phyloP scores from a whole-genome alignment of 805 yeast genomes.

The Barnettozyma sp. region DNA sequence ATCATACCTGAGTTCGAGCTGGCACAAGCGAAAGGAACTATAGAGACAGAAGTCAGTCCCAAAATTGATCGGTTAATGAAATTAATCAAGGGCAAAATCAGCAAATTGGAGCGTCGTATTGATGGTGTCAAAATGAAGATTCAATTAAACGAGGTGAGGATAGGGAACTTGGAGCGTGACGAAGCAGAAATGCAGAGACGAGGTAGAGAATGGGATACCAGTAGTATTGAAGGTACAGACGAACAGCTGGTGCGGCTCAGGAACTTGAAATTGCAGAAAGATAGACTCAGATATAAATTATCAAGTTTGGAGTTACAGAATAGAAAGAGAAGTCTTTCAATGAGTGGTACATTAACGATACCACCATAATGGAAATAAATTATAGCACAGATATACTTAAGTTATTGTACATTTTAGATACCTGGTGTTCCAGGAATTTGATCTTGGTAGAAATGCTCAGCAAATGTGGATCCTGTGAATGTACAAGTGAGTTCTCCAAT shows the following conservation, averaged over 20 bases:
- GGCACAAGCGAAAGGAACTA: slow-evolving; percentile 31
- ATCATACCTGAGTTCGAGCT: slow-evolving; percentile 44
- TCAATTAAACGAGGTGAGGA: slow-evolving; percentile 35
- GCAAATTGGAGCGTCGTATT: slow-evolving; percentile 29
- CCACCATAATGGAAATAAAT: no score
- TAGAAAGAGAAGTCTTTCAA: slow-evolving; percentile 23
- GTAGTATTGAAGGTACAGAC: slow-evolving; percentile 26
- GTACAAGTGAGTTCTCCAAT: slow-evolving; percentile 48
- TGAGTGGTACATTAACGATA: slow-evolving; percentile 8
- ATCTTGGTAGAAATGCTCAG: slow-evolving; percentile 57
- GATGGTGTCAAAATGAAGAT: slow-evolving; percentile 28
- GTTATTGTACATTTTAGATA: slow-evolving; percentile 22
- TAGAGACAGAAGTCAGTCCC: slow-evolving; percentile 36
- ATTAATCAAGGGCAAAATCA: slow-evolving; percentile 29
- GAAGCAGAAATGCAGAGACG: slow-evolving; percentile 12
- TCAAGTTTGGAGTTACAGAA: slow-evolving; percentile 25
- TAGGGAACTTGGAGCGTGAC: slow-evolving; percentile 25
- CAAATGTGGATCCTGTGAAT: slow-evolving; percentile 62
- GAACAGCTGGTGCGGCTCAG: slow-evolving; percentile 34
- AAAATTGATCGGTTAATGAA: slow-evolving; percentile 30
- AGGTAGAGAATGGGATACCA: slow-evolving; percentile 4
- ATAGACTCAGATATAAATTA: slow-evolving; percentile 36
- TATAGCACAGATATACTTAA: slow-evolving; percentile 22
- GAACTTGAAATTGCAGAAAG: slow-evolving; percentile 36
- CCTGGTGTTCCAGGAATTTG: slow-evolving; percentile 44